Percentiles rank a stretch among this genome's conserved stretches.
Conservation (phyloP, 1,139 yeast genomes). For the Debaryomyces psychrophilus region DNA sequence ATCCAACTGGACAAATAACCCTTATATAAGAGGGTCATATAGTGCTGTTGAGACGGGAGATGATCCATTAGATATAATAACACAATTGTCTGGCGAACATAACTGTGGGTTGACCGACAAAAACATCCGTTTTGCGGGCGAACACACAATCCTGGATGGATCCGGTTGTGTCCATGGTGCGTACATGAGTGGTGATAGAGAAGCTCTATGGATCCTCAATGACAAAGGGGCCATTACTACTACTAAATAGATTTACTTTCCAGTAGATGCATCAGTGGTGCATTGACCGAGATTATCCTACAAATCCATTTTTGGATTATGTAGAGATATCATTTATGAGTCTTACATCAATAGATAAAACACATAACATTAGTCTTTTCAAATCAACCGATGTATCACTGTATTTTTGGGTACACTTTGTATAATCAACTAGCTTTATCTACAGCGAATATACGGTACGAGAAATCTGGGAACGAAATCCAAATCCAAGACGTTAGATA, state of each 20-base stretch:
- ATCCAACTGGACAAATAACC: slow-evolving; percentile 72
- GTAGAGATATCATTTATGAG: no score
- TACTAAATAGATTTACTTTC: neutral
- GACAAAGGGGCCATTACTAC: slow-evolving; percentile 13
- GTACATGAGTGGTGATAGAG: slow-evolving; percentile 70
- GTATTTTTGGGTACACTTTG: no score
- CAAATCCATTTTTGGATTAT: no score
- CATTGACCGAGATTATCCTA: no score
- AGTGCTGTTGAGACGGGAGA: slow-evolving; percentile 69
- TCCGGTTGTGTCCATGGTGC: slow-evolving; percentile 88
- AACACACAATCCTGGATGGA: slow-evolving; percentile 75
- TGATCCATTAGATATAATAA: slow-evolving; percentile 63
- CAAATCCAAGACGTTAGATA: no score
- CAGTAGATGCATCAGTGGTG: no score
- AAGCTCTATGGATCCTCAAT: slow-evolving; percentile 54
- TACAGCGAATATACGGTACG: no score
- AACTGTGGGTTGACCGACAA: slow-evolving; percentile 52
- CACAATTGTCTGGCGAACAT: slow-evolving; percentile 50
- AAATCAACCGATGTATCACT: no score
- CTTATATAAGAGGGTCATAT: slow-evolving; percentile 74
- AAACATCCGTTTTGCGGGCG: slow-evolving; percentile 79
- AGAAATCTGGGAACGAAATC: no score
- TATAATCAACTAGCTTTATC: no score
- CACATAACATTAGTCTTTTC: no score
- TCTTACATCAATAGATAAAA: no score